Evolutionary conservation across 73 alveolate species (phyloP).

Genomic region (Diophrys sp.): DNA sequence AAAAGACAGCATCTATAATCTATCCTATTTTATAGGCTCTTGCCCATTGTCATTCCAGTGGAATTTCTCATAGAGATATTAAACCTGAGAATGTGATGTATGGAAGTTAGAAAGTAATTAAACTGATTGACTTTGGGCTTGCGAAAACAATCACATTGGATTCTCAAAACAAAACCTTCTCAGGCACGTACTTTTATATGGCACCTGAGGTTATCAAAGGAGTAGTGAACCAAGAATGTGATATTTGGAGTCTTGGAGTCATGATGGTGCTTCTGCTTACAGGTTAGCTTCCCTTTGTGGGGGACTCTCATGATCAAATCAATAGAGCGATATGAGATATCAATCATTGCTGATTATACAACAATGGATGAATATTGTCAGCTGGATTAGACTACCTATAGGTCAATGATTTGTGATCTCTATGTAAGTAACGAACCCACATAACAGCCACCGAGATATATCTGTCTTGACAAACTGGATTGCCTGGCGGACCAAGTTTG

Average conservation of each 20-base stretch:
- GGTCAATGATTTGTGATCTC: too few species aligned
- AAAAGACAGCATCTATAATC: too few species aligned
- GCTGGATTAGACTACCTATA: too few species aligned
- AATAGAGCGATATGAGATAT: too few species aligned
- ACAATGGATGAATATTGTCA: too few species aligned
- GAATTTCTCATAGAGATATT: constrained; percentile 17
- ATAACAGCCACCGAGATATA: too few species aligned
- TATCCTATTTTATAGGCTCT: constrained; percentile 12
- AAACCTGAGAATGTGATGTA: constrained; percentile 13
- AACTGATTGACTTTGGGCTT: constrained; percentile 22
- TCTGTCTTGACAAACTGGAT: too few species aligned
- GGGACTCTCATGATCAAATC: too few species aligned
- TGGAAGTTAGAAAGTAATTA: constrained; percentile 7
- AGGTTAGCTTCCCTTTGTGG: constrained; percentile 44
- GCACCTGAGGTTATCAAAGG: constrained; percentile 31
- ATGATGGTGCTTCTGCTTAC: constrained; percentile 20
- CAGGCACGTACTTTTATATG: constrained; percentile 31
- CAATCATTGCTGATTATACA: too few species aligned
- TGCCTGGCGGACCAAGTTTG: too few species aligned
- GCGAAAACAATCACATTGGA: constrained; percentile 2
- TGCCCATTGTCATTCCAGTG: constrained; percentile 15
- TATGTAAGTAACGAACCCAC: too few species aligned
- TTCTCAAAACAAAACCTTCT: not conserved
- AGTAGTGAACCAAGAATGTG: not conserved
- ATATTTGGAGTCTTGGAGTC: constrained; percentile 33